Evolutionary conservation across 352 stramenopile genomes (phyloP).

Genomic region (Phytophthora sp.): DNA sequence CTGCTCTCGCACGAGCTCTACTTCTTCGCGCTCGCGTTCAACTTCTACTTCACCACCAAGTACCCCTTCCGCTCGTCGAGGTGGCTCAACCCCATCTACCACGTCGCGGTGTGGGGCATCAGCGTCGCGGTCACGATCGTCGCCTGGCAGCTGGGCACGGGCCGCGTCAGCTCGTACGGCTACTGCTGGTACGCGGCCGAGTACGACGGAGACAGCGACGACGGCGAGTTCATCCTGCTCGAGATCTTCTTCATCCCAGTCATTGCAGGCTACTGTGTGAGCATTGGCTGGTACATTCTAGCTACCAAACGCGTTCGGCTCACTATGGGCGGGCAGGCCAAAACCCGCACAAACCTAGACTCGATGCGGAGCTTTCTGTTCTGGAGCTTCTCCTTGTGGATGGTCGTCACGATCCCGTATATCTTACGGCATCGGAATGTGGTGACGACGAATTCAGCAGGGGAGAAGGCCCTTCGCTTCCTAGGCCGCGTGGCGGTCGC

Average conservation of each 20-base stretch:
- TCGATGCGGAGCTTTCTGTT: slow-evolving; percentile 81
- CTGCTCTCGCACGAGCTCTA: slow-evolving; percentile 85
- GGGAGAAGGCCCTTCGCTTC: slow-evolving; percentile 72
- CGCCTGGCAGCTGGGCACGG: slow-evolving; percentile 45
- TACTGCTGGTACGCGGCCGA: slow-evolving; percentile 81
- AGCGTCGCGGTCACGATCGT: slow-evolving; percentile 59
- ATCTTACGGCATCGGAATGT: slow-evolving; percentile 64
- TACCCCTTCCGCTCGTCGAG: slow-evolving; percentile 83
- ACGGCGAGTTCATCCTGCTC: slow-evolving; percentile 62
- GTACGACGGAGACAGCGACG: slow-evolving; percentile 34
- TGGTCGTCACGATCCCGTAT: slow-evolving; percentile 71
- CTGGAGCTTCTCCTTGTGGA: slow-evolving; percentile 76
- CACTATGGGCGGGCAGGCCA: slow-evolving; percentile 48
- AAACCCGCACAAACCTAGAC: slow-evolving; percentile 75
- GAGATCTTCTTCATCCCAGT: slow-evolving; percentile 70
- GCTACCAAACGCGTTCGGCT: slow-evolving; percentile 74
- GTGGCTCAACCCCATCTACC: slow-evolving; percentile 74
- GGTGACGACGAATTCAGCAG: slow-evolving; percentile 53
- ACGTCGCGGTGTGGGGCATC: slow-evolving; percentile 68
- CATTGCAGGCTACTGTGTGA: slow-evolving; percentile 66
- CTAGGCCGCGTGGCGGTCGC: slow-evolving; percentile 68
- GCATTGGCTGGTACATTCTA: slow-evolving; percentile 74
- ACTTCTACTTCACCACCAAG: slow-evolving; percentile 90
- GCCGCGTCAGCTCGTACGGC: slow-evolving; percentile 74
- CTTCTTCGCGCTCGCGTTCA: slow-evolving; percentile 85